These are phyloP conservation scores for Pelagophyceae sp. DNA, from an alignment of 352 stramenopile genomes.

Conservation along the genomic window DNA sequence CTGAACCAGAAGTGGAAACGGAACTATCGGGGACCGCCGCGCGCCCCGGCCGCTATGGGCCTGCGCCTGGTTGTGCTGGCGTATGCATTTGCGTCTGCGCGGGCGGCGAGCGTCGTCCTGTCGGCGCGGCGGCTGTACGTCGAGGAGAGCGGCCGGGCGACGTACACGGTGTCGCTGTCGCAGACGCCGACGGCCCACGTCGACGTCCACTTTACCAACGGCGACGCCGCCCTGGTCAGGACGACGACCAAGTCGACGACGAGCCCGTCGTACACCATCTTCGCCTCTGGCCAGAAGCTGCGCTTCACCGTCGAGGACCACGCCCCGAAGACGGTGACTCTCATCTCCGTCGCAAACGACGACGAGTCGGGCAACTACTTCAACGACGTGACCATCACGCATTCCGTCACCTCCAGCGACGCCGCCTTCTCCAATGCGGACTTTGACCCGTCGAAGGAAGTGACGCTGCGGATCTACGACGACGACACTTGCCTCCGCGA, in stretches of 20 bases:
- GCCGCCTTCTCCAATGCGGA: not conserved
- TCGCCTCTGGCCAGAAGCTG: not conserved
- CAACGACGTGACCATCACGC: not conserved
- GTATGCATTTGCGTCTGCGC: too few species aligned
- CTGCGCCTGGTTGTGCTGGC: too few species aligned
- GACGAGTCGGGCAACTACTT: not conserved
- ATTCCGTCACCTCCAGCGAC: not conserved
- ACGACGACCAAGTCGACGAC: not conserved
- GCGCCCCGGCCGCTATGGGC: too few species aligned
- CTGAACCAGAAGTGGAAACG: too few species aligned
- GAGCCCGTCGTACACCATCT: not conserved
- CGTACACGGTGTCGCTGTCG: not conserved
- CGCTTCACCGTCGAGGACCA: not conserved
- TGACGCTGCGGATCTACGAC: constrained; percentile 3
- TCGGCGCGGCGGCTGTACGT: not conserved
- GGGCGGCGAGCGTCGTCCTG: not conserved
- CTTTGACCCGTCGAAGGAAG: not conserved
- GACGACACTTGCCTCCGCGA: constrained; percentile 1
- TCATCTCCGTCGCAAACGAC: not conserved
- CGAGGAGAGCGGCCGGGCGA: not conserved
- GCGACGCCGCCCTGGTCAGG: not conserved
- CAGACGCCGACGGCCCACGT: not conserved
- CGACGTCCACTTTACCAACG: not conserved
- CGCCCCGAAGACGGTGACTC: not conserved
- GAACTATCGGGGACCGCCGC: too few species aligned